Percentiles rank a stretch among this genome's conserved stretches.
Conservation (phyloP, 2,329 filamentous ascomycete species). For the Aspergillus calidoustus region DNA sequence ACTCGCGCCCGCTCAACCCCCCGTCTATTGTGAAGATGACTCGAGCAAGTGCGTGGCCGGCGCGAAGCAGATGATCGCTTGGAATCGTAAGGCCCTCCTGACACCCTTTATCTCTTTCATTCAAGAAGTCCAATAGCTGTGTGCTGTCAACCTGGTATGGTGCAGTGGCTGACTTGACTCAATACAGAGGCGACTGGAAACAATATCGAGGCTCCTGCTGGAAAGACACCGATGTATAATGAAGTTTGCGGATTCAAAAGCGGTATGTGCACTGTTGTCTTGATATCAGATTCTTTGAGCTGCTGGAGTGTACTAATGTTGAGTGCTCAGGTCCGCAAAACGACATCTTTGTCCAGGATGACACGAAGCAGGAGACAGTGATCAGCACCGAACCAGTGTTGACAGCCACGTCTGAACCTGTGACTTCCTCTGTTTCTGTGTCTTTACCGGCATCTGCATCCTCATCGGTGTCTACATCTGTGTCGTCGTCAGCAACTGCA, state of each 20-base stretch:
- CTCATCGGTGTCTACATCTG: not conserved
- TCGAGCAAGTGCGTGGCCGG: constrained; percentile 50
- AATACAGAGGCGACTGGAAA: constrained; percentile 22
- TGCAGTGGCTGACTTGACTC: not conserved
- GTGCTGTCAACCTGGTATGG: not conserved
- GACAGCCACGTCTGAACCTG: not conserved
- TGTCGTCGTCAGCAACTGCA: not conserved
- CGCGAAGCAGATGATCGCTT: constrained; percentile 58
- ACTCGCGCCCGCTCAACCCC: constrained; percentile 48
- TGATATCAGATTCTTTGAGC: not conserved
- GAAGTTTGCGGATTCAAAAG: constrained; percentile 21
- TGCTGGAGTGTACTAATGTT: not conserved
- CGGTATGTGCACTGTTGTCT: constrained; percentile 9
- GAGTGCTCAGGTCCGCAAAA: not conserved
- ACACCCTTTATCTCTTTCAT: not conserved
- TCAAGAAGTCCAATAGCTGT: not conserved
- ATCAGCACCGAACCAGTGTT: not conserved
- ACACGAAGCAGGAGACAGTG: not conserved
- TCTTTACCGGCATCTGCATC: not conserved
- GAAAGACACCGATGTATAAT: constrained; percentile 27
- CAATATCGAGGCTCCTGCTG: constrained; percentile 20
- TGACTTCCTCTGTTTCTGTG: not conserved
- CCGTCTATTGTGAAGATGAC: constrained; percentile 51
- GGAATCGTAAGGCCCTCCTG: constrained; percentile 41
- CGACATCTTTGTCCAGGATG: not conserved